Conservation (phyloP, 2,329 filamentous ascomycete species). For the Hortaea sp. region DNA sequence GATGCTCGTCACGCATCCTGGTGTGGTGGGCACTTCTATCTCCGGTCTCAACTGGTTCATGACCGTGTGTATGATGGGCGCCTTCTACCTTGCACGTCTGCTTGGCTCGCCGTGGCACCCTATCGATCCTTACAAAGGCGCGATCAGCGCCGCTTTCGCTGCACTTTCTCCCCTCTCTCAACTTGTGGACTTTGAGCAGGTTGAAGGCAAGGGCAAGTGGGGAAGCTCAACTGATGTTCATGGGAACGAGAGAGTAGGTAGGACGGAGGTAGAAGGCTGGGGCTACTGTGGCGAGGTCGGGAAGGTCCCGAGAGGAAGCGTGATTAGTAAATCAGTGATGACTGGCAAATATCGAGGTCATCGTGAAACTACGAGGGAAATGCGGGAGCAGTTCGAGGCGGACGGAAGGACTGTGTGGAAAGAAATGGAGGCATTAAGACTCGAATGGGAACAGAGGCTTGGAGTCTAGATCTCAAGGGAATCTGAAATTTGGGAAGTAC, state of each 20-base stretch:
- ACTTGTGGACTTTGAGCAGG: slow-evolving; percentile 45
- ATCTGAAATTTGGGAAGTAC: no score
- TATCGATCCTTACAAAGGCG: slow-evolving; percentile 64
- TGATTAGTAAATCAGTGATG: slow-evolving; percentile 34
- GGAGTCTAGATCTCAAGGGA: slow-evolving; percentile 5
- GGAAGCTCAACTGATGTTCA: slow-evolving; percentile 48
- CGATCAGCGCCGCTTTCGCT: slow-evolving; percentile 67
- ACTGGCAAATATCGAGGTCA: slow-evolving; percentile 48
- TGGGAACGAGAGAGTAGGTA: slow-evolving; percentile 53
- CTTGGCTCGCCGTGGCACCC: slow-evolving; percentile 84
- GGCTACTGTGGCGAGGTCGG: slow-evolving; percentile 50
- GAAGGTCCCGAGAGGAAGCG: slow-evolving; percentile 33
- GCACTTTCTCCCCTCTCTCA: slow-evolving; percentile 56
- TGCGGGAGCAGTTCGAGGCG: slow-evolving; percentile 60
- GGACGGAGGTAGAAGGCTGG: slow-evolving; percentile 82
- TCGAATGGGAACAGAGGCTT: slow-evolving; percentile 30
- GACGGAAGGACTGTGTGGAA: slow-evolving; percentile 49
- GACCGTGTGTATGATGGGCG: slow-evolving; percentile 55
- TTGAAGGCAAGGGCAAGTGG: slow-evolving; percentile 64
- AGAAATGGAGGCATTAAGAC: slow-evolving; percentile 27
- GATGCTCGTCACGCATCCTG: slow-evolving; percentile 76
- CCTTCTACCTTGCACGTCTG: slow-evolving; percentile 63
- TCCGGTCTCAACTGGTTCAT: slow-evolving; percentile 58
- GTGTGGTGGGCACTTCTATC: slow-evolving; percentile 73
- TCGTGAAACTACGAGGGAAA: slow-evolving; percentile 47